Evolutionary conservation across 768 basidiomycete genomes (phyloP).

Genomic region (Russula abietina): DNA sequence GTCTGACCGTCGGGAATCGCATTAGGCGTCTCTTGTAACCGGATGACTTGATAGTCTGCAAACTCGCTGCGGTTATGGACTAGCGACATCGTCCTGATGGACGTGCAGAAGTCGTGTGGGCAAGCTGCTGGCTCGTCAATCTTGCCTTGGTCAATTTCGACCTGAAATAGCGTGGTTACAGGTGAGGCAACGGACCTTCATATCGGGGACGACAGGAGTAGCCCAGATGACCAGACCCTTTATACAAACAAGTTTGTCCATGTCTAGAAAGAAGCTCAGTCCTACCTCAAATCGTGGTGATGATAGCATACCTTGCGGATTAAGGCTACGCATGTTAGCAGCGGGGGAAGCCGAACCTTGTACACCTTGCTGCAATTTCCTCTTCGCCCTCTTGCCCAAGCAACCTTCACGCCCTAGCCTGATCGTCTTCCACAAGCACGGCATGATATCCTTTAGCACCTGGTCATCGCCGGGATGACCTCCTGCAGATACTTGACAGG

Average conservation of each 20-base stretch:
- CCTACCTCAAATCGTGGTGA: neutral
- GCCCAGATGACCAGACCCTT: constrained; percentile 97
- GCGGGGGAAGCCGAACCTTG: constrained; percentile 79
- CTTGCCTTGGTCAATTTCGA: constrained; percentile 96
- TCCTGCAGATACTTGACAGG: constrained; percentile 94
- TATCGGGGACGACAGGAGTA: constrained; percentile 96
- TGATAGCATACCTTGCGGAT: constrained; percentile 68
- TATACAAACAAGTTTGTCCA: constrained; percentile 93
- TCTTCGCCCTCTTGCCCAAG: constrained; percentile 67
- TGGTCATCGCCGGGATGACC: constrained; percentile 95
- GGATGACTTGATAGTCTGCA: constrained; percentile 90
- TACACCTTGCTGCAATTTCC: constrained; percentile 79
- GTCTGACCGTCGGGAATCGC: constrained; percentile 98
- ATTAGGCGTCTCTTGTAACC: constrained; percentile 96
- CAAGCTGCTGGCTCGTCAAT: constrained; percentile 90
- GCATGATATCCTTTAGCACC: constrained; percentile 86
- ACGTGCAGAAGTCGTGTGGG: constrained; percentile 87
- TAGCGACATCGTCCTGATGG: constrained; percentile 85
- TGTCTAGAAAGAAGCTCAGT: constrained; percentile 50
- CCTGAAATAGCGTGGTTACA: constrained; percentile 96
- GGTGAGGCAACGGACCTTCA: constrained; percentile 91
- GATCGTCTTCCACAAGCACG: constrained; percentile 83
- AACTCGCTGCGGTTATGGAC: constrained; percentile 98
- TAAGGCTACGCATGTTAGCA: constrained; percentile 92
- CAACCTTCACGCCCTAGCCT: constrained; percentile 67